Base-by-base conservation (phyloP, 2,329 filamentous ascomycete species). In the Ophiobolus disseminans region DNA sequence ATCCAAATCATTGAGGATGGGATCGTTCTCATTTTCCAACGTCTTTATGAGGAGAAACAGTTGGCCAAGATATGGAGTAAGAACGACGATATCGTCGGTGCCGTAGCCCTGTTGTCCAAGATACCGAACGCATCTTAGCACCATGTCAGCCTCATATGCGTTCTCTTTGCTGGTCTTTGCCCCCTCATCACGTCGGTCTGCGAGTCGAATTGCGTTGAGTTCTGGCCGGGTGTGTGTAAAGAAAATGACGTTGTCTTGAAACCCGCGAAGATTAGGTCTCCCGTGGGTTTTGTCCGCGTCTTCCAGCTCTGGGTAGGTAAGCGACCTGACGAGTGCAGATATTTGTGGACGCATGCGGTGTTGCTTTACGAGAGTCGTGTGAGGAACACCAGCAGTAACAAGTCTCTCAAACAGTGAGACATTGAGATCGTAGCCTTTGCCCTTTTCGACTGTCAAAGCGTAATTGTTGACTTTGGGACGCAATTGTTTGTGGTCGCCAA, bases 1-100 rank as follows among this genome's bases (percentile, higher is more conserved):
- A 55, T 92, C 88, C 1, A 89, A 68, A 40, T 91, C 88, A 55
- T 86, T 89, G 1, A 92, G 72, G 0, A 85, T 70, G 0, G 86
- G 84, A 53, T 91, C 87, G 39, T 83, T 84, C 0, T 85, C 78
- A 8, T 77, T 68, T 4, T 73, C 72, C 4, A 91, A 72, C 0
- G 70, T 75, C 0, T 84, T 76, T 14, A 74, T 68, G 1, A 91
- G 73, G 0, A 87, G 73, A 2, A 73, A 79, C 0, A 91, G 68
- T 55, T 91, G 88, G 0, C 87, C 88, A 0, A 91, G 75, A 57
- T 92, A 91, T 0, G 89, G 88, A 0, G 87, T 89, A 1, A 91
- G 67, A 0, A 92, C 75, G 0, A 90, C 87, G 9, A 91, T 75
- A 2, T 88, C 73, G 3, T 84, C 76, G 0, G 85, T 84, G 3